phyloP scores from a whole-genome alignment of 441 rosid genomes.

The Omphalea diandra region DNA sequence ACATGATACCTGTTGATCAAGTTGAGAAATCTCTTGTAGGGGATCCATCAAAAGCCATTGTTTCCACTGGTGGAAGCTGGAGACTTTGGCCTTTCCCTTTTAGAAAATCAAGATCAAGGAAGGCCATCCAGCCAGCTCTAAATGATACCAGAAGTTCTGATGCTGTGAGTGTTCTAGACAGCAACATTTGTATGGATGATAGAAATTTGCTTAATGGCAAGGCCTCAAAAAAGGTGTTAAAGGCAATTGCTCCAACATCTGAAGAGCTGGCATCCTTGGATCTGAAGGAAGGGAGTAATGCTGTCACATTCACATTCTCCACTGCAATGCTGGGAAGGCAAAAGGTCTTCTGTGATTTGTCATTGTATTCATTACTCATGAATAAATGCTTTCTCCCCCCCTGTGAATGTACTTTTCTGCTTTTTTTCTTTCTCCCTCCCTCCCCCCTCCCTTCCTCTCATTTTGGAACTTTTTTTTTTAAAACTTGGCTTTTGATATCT shows the following conservation, averaged over 20 bases:
- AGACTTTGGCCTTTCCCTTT: constrained; percentile 86
- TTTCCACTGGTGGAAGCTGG: constrained; percentile 65
- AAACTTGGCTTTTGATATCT: not conserved
- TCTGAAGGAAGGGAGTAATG: constrained; percentile 79
- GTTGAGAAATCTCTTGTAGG: constrained; percentile 44
- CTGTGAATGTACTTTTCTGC: no score
- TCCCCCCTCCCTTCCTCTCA: no score
- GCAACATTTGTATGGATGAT: constrained; percentile 22
- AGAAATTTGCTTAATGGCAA: constrained; percentile 34
- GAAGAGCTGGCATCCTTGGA: constrained; percentile 79
- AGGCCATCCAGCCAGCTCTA: constrained; percentile 29
- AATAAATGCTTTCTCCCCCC: not conserved
- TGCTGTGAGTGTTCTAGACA: constrained; percentile 34
- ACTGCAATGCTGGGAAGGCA: constrained; percentile 91
- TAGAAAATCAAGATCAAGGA: constrained; percentile 46
- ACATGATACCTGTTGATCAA: constrained; percentile 57
- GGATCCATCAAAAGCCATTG: constrained; percentile 36
- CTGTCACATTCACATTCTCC: constrained; percentile 78
- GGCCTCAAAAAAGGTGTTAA: constrained; percentile 52
- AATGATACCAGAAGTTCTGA: constrained; percentile 31
- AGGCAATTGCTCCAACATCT: constrained; percentile 75
- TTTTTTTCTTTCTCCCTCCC: no score
- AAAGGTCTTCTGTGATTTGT: constrained; percentile 50
- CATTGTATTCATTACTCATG: constrained; percentile 12
- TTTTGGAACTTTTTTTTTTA: not conserved